Base-by-base conservation (phyloP, 768 basidiomycete genomes). In the Boletus pseudo-olivaceus region DNA sequence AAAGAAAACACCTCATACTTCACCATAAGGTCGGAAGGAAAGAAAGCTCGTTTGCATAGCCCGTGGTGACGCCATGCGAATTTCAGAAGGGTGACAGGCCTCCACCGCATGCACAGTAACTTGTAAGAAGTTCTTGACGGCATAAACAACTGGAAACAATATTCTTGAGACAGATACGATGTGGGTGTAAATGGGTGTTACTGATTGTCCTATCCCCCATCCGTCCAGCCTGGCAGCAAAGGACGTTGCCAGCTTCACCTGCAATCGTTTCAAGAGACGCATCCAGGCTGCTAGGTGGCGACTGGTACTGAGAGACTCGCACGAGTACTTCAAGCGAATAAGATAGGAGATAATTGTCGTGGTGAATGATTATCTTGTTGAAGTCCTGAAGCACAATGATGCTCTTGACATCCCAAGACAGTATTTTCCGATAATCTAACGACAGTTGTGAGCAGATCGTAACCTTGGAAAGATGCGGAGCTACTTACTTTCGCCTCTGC, bases 281-380 rank as follows among this genome's bases (percentile, higher is more conserved):
- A 6, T 80, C 77, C 19, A 90, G 64, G 2, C 71, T 72, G 51
- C 76, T 72, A 9, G 69, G 59, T 14, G 81, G 73, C 0, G 78
- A 67, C 53, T 81, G 71, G 2, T 79, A 82, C 29, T 77, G 71
- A 8, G 78, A 80, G 11, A 86, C 77, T 23, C 82, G 81, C 0
- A 80, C 82, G 40, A 92, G 70, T n/a, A 84, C 66, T 54, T 90
- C 87, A 9, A 92, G 75, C 1, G 88, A 85, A 63, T 88, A 93
- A 0, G 87, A 78, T 20, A 80, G 58, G 4, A 93, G 70, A 1
- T 76, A 75, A 10, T 69, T 71, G 48, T 88, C 84, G 14, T 76
- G 74, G 37, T 87, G 83, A 3, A 93, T 75, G 37, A 93, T 67
- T 51, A 93, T 77, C 60, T 82, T 85, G 66, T 88, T 84, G 66